Evolutionary conservation across 2,329 filamentous ascomycete genomes (phyloP), one percentile per base, ranked within the genome.

Genomic region (Waltergamsia citrina): DNA sequence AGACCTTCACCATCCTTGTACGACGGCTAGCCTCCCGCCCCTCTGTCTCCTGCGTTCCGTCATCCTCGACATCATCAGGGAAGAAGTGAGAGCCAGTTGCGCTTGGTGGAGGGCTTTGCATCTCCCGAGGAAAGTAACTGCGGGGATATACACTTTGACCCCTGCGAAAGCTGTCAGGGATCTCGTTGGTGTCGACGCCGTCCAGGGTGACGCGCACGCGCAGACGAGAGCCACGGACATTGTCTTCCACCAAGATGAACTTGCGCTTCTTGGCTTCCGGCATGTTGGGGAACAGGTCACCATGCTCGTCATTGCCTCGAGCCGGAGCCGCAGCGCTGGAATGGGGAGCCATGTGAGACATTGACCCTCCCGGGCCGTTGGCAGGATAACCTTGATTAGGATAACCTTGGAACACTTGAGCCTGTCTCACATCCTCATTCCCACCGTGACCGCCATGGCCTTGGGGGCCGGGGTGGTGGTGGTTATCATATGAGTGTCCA

Each of bases 181-280:
- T 94, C 59, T 96, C 90, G 50, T 88, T 82, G 64, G 92, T 93
- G 54, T 95, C 83, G 46, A 95, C 87, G 29, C 81, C 79, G 51
- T 95, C 86, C n/a, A 98, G 76, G 42, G 84, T 92, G 33, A 95
- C 88, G 41, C 88, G 82, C 29, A 96, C 88, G 12, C 90, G 80
- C 2, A 95, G 79, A 27, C 87, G 76, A 33, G 77, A 81, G 34
- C 81, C 82, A 23, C 85, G 81, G 41, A 87, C 82, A 34, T 77
- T 79, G 55, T 96, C 90, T 44, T 95, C 88, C 19, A 96, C 87
- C 8, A 96, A 74, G 46, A 96, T 94, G 58, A 96, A 96, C 59
- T 95, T 96, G 53, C 90, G 82, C 51, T 86, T 85, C 63, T 94
- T 94, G 34, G 81, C 79, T 49, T 92, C 86, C 2, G 88, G 87